Evolutionary conservation across 2,329 filamentous ascomycete genomes (phyloP).

Genomic region (Beauveria bassiana): DNA sequence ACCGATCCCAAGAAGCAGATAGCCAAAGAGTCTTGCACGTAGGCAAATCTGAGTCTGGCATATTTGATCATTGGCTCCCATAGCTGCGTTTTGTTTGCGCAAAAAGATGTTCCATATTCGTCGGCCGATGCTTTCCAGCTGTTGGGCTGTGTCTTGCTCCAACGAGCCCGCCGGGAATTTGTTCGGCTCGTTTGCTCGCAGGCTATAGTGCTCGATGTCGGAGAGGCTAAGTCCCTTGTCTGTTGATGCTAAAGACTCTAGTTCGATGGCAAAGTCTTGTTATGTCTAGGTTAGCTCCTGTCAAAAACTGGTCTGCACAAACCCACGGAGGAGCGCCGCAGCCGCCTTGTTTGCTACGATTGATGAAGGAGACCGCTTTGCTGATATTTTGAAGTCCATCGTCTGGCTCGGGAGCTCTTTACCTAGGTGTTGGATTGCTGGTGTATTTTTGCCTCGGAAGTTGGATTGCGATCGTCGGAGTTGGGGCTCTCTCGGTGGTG

Average conservation of each 20-base stretch:
- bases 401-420: accelerated
- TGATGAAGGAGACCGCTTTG: neutral
- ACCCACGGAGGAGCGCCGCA: neutral
- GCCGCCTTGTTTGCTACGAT: neutral
- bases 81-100: neutral
- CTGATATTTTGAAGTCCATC: neutral
- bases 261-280: neutral
- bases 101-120: conserved; percentile 1
- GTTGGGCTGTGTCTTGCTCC: neutral
- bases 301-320: neutral
- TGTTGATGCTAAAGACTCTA: neutral
- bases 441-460: no score
- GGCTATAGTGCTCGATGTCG: neutral
- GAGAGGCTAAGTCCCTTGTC: neutral
- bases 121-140: neutral
- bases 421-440: no score
- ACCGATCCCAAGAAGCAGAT: neutral
- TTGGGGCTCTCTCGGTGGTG: no score
- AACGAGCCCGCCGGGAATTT: neutral
- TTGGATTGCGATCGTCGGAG: no score
- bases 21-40: neutral
- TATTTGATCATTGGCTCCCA: neutral
- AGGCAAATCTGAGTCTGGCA: neutral
- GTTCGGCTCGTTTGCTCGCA: neutral
- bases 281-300: neutral